phyloP scores from a whole-genome alignment of 306 rosid species.

The Quercus glauca region DNA sequence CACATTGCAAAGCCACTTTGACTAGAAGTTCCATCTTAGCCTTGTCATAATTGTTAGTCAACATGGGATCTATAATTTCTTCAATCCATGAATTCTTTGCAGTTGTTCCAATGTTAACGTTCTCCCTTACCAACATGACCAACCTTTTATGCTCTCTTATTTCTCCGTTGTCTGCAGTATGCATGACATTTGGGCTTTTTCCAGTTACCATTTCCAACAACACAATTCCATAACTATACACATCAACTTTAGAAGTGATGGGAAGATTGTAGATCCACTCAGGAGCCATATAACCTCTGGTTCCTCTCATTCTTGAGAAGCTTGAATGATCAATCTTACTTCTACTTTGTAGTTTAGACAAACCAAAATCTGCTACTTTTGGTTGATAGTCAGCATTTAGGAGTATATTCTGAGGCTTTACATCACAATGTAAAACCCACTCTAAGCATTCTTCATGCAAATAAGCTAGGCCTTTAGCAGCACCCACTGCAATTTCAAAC shows the following conservation, averaged over 20 bases:
- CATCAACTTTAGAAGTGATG: no score
- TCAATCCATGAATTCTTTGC: background rate
- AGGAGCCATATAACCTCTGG: slow-evolving; percentile 28
- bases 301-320: slow-evolving; percentile 31
- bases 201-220: no score
- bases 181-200: background rate
- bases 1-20: slow-evolving; percentile 23
- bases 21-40: slow-evolving; percentile 13
- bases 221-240: no score
- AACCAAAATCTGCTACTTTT: slow-evolving; percentile 35
- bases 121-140: slow-evolving; percentile 15
- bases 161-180: background rate
- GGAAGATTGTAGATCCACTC: no score
- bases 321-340: slow-evolving; percentile 6
- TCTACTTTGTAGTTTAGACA: slow-evolving; percentile 27
- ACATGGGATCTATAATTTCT: slow-evolving; percentile 30
- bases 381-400: slow-evolving; percentile 12
- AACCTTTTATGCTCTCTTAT: slow-evolving; percentile 15
- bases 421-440: slow-evolving; percentile 40
- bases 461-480: slow-evolving; percentile 40
- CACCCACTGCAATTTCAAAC: slow-evolving; percentile 33
- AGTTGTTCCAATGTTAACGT: background rate
- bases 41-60: background rate
- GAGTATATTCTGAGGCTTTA: slow-evolving; percentile 33
- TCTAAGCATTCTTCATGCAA: slow-evolving; percentile 39